phyloP scores from a whole-genome alignment of 176 grass and related monocot species.

The Poa pratensis region DNA sequence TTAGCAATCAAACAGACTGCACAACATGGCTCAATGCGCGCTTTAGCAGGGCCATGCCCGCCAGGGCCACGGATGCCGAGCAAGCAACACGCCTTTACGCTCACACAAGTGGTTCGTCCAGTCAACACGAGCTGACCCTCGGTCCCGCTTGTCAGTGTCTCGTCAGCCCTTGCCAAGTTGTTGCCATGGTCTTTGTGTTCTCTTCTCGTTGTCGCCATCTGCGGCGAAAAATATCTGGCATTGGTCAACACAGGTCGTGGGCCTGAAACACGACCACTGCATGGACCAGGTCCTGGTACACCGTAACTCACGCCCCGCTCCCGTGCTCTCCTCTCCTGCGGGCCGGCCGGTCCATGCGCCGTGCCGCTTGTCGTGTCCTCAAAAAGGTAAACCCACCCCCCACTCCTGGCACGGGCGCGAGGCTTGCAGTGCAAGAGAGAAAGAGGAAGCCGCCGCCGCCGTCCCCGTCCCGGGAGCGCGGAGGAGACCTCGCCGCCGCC shows the following conservation, averaged over 20 bases:
- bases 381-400: conserved; percentile 37
- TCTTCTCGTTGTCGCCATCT: not conserved
- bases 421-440: conserved; percentile 45
- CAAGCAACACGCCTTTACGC: too few species aligned
- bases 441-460: not conserved
- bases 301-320: not conserved
- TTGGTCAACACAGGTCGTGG: not conserved
- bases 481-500: not conserved
- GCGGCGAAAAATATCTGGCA: not conserved
- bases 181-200: not conserved
- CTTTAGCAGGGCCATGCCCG: too few species aligned
- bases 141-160: not conserved
- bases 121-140: not conserved
- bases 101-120: not conserved
- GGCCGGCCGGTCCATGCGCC: not conserved
- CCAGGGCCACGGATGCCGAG: too few species aligned
- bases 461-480: not conserved
- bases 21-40: too few species aligned
- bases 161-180: not conserved
- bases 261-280: too few species aligned
- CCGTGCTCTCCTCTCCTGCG: conserved; percentile 1
- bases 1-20: too few species aligned
- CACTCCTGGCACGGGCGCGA: conserved; percentile 20
- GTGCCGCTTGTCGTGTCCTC: conserved; percentile 9
- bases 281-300: conserved; percentile 34